Evolutionary conservation across 192 early-diverging fungal species (phyloP), one percentile per base, ranked within the genome.

Genomic region (Backusella morwellensis): DNA sequence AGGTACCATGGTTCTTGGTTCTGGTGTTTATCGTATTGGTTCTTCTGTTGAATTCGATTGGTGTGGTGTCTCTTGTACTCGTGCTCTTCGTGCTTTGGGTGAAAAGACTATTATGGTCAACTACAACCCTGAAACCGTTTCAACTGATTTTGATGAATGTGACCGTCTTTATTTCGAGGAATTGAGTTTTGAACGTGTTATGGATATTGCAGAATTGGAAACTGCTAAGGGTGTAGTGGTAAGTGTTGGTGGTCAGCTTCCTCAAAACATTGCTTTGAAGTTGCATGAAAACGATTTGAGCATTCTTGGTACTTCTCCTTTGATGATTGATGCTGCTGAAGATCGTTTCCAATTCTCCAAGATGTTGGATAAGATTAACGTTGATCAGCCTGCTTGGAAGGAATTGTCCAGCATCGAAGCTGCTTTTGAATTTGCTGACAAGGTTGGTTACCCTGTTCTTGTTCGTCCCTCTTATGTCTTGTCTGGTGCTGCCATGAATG

Each of bases 131-230:
- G 97, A 99, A 83, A 99, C 97, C 1, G 97, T 99, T 29, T 97
- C 96, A 17, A 97, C 97, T 29, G 97, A 99, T 82, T 99, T 96
- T 81, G 97, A 97, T 86, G 97, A 99, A 85, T 95, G 94, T 83
- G 96, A 99, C 73, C 92, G 97, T 47, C 89, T 99, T n/a, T 99
- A 99, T 90, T 99, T 97, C 88, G 97, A 99, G 84, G 95, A 97
- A 80, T 87, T 99, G 59, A 90, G 87, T 63, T 90, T 96, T 77
- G 97, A 99, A 85, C 96, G 97, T 81, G 94, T 97, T 15, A 88
- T 96, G 85, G 97, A 99, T 79, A 97, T 99, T 77, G 96, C 96
- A 79, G 95, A 98, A 84, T 80, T 90, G 38, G 97, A 99, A 88
- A 70, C 83, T 66, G 88, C 97, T 34, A 80, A 84, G 42, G 97